Conservation (phyloP, 495 filamentous ascomycete genomes). For the Xylaria nigripes region DNA sequence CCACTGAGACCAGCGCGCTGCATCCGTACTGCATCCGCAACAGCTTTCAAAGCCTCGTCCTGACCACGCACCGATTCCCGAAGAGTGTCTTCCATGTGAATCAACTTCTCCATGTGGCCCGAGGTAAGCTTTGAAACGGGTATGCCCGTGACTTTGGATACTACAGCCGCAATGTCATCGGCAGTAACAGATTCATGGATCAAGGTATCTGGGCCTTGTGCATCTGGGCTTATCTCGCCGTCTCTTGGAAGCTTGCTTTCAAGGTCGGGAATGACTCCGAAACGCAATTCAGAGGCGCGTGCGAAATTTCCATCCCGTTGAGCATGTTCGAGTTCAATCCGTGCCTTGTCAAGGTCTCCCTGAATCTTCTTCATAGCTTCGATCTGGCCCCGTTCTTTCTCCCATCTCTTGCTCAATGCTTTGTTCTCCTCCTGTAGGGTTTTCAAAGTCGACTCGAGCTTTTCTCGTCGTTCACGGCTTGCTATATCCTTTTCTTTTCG, state of each 20-base stretch:
- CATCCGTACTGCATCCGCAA: constrained; percentile 88
- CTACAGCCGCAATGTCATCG: constrained; percentile 88
- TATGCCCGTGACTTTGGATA: constrained; percentile 85
- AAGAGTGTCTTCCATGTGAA: constrained; percentile 90
- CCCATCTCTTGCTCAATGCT: constrained; percentile 69
- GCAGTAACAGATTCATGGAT: constrained; percentile 89
- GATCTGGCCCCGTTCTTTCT: constrained; percentile 79
- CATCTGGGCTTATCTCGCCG: constrained; percentile 38
- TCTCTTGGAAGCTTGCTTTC: constrained; percentile 76
- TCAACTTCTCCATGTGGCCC: constrained; percentile 83
- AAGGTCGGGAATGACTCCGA: constrained; percentile 72
- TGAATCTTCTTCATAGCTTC: constrained; percentile 78
- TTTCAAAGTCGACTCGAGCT: constrained; percentile 67
- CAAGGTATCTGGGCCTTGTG: constrained; percentile 45
- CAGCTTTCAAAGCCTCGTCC: constrained; percentile 84
- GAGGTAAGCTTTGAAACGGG: constrained; percentile 84
- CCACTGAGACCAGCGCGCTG: constrained; percentile 86
- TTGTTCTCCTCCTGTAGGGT: constrained; percentile 60
- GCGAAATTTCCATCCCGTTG: constrained; percentile 89
- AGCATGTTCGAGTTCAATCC: constrained; percentile 76
- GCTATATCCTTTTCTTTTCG: constrained; percentile 88
- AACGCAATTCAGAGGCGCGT: constrained; percentile 77
- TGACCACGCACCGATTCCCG: constrained; percentile 82
- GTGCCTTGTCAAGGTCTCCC: constrained; percentile 72
- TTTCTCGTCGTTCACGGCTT: constrained; percentile 80